Evolutionary conservation across 2,329 filamentous ascomycete genomes (phyloP).

Genomic region (Fusarium kyushuense): DNA sequence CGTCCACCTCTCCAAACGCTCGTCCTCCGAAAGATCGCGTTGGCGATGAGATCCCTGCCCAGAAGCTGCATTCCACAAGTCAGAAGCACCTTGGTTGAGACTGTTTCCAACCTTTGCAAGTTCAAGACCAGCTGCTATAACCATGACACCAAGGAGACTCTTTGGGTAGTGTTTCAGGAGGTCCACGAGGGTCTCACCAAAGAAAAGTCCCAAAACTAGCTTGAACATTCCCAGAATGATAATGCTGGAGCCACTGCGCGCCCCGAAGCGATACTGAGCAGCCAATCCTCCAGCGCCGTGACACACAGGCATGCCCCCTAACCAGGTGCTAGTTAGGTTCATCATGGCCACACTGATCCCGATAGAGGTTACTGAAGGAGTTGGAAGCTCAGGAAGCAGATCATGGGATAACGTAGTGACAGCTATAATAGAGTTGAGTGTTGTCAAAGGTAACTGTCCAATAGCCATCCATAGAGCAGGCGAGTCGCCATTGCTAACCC

Average conservation of each 20-base stretch:
- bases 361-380: slow-evolving; percentile 79
- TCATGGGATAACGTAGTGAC: slow-evolving; percentile 83
- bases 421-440: slow-evolving; percentile 91
- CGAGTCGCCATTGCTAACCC: slow-evolving; percentile 48
- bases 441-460: slow-evolving; percentile 90
- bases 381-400: slow-evolving; percentile 75
- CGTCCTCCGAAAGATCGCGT: slow-evolving; percentile 71
- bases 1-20: slow-evolving; percentile 81
- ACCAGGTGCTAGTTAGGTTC: slow-evolving; percentile 90
- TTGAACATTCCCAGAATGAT: slow-evolving; percentile 84
- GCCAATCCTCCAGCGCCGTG: slow-evolving; percentile 93
- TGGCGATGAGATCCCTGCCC: slow-evolving; percentile 59
- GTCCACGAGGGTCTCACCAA: slow-evolving; percentile 78
- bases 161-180: slow-evolving; percentile 80
- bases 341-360: slow-evolving; percentile 85
- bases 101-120: slow-evolving; percentile 86
- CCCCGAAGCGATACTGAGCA: slow-evolving; percentile 91
- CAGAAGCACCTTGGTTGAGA: slow-evolving; percentile 77
- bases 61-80: slow-evolving; percentile 66
- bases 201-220: slow-evolving; percentile 78
- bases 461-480: slow-evolving; percentile 71
- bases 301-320: slow-evolving; percentile 94
- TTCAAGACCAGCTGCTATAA: slow-evolving; percentile 89
- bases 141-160: slow-evolving; percentile 85
- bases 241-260: slow-evolving; percentile 85